phyloP scores from a whole-genome alignment of 2,329 filamentous ascomycete genomes.

The Elsinoe arachidis region DNA sequence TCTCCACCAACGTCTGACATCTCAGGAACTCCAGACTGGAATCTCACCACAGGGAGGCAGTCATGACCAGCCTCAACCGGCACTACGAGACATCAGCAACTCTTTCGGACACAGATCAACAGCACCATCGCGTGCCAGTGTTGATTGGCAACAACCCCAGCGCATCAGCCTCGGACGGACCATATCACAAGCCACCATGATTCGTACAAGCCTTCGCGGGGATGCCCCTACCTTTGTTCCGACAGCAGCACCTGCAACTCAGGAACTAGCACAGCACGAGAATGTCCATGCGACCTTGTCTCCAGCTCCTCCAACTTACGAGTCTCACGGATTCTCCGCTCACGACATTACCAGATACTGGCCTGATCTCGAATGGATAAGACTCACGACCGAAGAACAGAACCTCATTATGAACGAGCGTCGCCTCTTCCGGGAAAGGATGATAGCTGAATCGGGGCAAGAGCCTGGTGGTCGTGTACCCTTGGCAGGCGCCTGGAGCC shows the following conservation, averaged over 20 bases:
- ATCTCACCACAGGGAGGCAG: not conserved
- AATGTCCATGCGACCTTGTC: not conserved
- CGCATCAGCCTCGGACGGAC: not conserved
- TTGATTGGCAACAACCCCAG: not conserved
- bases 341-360: not conserved
- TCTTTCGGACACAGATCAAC: not conserved
- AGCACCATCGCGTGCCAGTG: not conserved
- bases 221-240: slow-evolving; percentile 15
- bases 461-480: not conserved
- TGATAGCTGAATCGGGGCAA: not conserved
- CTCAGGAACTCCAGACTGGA: not conserved
- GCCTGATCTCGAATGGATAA: not conserved
- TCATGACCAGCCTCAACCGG: not conserved
- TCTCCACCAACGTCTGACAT: not conserved
- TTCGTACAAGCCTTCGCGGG: slow-evolving; percentile 14
- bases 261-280: not conserved
- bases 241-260: not conserved
- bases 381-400: not conserved
- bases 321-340: not conserved
- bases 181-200: slow-evolving; percentile 6
- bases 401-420: not conserved
- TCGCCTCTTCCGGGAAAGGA: not conserved
- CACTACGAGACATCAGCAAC: not conserved
- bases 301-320: not conserved
- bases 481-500: not conserved